Base-by-base conservation (phyloP, 2,329 filamentous ascomycete species). In the Ceratocystis alfenasii region DNA sequence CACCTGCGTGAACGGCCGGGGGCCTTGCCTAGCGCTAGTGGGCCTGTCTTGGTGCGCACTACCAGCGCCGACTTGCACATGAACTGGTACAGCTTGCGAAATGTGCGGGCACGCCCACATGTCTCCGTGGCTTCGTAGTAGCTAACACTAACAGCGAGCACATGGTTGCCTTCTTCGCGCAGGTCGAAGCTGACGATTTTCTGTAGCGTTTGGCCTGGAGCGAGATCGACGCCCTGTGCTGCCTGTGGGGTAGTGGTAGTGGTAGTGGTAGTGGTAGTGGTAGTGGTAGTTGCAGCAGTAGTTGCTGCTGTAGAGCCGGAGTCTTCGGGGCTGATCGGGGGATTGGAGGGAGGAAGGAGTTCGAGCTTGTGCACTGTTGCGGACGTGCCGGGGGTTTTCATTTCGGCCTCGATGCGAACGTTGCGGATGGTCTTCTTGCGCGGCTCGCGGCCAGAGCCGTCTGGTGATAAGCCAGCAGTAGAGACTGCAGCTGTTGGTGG, bases 11-110 rank as follows among this genome's bases (percentile, higher is more conserved):
- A 55, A 20, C 76, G 71, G 55, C 75, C 70, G 53, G 20, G 67
- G 33, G 28, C 67, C 65, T 36, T 60, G 36, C 65, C 61, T 17
- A 55, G 64, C 17, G 80, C 72, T 66, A 90, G 73, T 63, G 85
- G 81, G 2, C 88, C 89, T 2, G 90, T 84, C 74, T 97, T 99
- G 0, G 93, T 96, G 69, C 93, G 81, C 67, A 99, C 93, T 69
- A 92, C 90, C 70, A 99, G 79, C 68, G 91, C 88, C 48, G 90
- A 85, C 78, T 95, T 93, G 73, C 92, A 94, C 65, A 95, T 87
- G 73, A 99, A 99, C 75, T 97, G 94, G 75, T 97, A 99, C 68
- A 99, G 78, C 77, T 97, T 97, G 70, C 93, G 81, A 73, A 97
- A 97, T 8, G 90, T 95, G 68, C 94, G 81, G 46, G 89, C 87